Base-by-base conservation (phyloP, 2,329 filamentous ascomycete species). In the Elsinoe necatrix region DNA sequence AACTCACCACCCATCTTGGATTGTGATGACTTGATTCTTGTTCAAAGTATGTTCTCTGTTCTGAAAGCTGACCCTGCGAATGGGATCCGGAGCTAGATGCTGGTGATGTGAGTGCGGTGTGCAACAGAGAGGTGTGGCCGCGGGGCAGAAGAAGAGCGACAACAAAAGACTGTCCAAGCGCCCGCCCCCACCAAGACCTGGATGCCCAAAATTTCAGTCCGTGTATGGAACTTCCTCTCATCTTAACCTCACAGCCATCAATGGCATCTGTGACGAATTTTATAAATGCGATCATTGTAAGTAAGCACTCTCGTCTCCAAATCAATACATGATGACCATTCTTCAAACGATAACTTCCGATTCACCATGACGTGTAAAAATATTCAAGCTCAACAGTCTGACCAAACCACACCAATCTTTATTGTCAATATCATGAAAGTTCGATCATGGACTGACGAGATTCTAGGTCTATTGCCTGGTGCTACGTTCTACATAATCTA, bases 341-440 rank as follows among this genome's bases (percentile, higher is more conserved):
- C 58, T 65, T 64, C 65, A 71, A 71, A 70, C 68, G 63, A 70
- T 68, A 72, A 69, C 65, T 71, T 68, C 64, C 67, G 69, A 71
- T 61, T 62, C 55, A 59, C 61, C 58, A 68, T 70, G 67, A 70
- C 60, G 63, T 62, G 58, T 64, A 69, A 70, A 66, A 63, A 62
- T 63, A 67, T 68, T 77, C 75, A 78, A 78, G 75, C 76, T 78
- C 75, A 78, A 78, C 75, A 78, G 71, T 74, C 74, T 79, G 76
- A 79, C 69, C 58, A 35, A 39, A 42, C 20, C 16, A 8, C 39
- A 42, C 6, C 43, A 34, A 41, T 29, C 35, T 35, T 54, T 1
- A 37, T 45, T 23, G 47, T 39, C 9, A 48, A 54, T 1, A 54
- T 18, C 21, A 21, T 2, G 9, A 4, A 25, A 9, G 9, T 29